Conservation (phyloP, 768 basidiomycete genomes). For the Multifurca ochricompacta region DNA sequence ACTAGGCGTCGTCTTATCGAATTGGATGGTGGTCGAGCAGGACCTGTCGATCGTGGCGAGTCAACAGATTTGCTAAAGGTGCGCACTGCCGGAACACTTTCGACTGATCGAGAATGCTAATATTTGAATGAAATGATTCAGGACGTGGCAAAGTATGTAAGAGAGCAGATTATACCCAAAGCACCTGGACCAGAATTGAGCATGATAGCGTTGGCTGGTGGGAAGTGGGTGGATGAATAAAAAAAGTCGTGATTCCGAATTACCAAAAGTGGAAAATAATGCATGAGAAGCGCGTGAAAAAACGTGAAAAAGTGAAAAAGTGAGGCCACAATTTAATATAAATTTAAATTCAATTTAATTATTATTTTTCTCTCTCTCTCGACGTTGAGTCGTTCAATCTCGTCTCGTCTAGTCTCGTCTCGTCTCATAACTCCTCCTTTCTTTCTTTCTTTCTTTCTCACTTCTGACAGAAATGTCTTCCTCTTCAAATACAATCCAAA, state of each 20-base stretch:
- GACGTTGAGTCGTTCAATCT: too few relatives aligned
- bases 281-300: too few relatives aligned
- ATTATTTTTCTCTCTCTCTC: too few relatives aligned
- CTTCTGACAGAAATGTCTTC: neutral
- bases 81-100: neutral
- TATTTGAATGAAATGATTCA: conserved; percentile 23
- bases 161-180: conserved; percentile 48
- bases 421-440: neutral
- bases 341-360: too few relatives aligned
- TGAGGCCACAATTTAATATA: too few relatives aligned
- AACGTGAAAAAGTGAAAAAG: too few relatives aligned
- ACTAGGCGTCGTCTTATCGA: conserved; percentile 54
- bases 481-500: neutral
- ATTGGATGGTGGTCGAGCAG: conserved; percentile 70
- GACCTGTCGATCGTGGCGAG: conserved; percentile 74
- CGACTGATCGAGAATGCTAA: neutral
- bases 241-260: too few relatives aligned
- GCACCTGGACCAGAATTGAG: conserved; percentile 55
- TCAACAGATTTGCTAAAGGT: conserved; percentile 53
- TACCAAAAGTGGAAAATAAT: too few relatives aligned
- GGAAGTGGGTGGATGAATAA: neutral
- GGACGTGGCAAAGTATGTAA: conserved; percentile 61
- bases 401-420: too few relatives aligned
- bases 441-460: neutral
- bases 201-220: conserved; percentile 48